phyloP scores from a whole-genome alignment of 495 filamentous ascomycete genomes.

The Massariosphaeria phaeospora region DNA sequence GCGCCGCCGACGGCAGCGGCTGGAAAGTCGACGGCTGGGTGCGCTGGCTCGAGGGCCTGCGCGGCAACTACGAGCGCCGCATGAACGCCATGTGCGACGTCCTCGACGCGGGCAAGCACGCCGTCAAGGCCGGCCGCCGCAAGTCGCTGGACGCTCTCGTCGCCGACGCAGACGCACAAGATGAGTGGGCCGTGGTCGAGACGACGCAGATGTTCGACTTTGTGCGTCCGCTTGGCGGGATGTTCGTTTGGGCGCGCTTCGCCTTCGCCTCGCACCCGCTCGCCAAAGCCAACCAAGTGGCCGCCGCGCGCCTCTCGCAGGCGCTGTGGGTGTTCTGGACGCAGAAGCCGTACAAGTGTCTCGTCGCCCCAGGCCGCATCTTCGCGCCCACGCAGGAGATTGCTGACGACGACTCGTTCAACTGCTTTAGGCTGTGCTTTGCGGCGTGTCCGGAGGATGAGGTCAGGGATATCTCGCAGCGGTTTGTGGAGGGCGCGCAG shows the following conservation, averaged over 20 bases:
- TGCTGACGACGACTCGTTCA: conserved; percentile 51
- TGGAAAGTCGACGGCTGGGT: conserved; percentile 89
- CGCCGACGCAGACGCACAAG: conserved; percentile 40
- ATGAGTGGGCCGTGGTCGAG: conserved; percentile 61
- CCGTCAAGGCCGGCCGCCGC: conserved; percentile 48
- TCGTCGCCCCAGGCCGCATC: conserved; percentile 63
- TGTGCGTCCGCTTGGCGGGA: conserved; percentile 75
- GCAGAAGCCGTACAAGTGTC: conserved; percentile 58
- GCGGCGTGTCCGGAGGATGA: conserved; percentile 70
- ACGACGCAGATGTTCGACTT: conserved; percentile 69
- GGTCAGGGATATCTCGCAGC: conserved; percentile 51
- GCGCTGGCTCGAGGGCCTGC: conserved; percentile 77
- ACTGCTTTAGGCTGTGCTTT: conserved; percentile 76
- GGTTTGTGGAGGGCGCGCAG: conserved; percentile 63
- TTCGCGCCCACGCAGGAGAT: conserved; percentile 63
- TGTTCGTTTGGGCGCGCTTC: conserved; percentile 83
- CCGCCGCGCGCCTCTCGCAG: conserved; percentile 45
- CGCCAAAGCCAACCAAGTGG: conserved; percentile 45
- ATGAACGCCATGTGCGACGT: conserved; percentile 70
- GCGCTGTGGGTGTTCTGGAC: conserved; percentile 73
- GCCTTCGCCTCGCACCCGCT: conserved; percentile 69
- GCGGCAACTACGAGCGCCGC: conserved; percentile 73
- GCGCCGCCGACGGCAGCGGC: conserved; percentile 45
- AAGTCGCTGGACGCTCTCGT: conserved; percentile 40
- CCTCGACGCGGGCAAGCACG: conserved; percentile 60